phyloP scores from a whole-genome alignment of 805 yeast genomes.

The Yarrowia hollandica region DNA sequence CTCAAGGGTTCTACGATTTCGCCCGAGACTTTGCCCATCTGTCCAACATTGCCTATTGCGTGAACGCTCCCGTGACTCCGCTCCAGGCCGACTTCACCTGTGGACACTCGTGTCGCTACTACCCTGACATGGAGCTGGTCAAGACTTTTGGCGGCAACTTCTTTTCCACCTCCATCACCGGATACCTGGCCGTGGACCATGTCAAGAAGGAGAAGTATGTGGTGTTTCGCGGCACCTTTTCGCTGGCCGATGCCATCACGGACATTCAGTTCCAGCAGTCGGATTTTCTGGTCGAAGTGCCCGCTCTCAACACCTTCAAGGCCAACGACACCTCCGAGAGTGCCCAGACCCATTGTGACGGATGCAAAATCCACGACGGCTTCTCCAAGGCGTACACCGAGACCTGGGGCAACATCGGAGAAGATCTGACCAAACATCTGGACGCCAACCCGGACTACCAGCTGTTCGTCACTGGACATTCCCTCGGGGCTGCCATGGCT shows the following conservation, averaged over 20 bases:
- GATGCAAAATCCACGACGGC: slow-evolving; percentile 15
- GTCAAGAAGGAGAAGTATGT: slow-evolving; percentile 17
- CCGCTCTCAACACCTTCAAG: not conserved
- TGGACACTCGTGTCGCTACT: not conserved
- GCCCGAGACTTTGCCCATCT: slow-evolving; percentile 11
- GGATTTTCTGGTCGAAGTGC: not conserved
- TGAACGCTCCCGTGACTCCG: not conserved
- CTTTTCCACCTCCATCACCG: not conserved
- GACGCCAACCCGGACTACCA: not conserved
- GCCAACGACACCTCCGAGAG: not conserved
- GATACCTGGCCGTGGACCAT: slow-evolving; percentile 5
- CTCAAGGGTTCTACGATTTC: slow-evolving; percentile 2
- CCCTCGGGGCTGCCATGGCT: slow-evolving; percentile 6
- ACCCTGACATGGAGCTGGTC: slow-evolving; percentile 3
- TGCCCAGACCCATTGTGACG: not conserved
- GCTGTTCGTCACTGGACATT: not conserved
- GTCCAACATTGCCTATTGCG: slow-evolving; percentile 17
- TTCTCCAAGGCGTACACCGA: not conserved
- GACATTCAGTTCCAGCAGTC: slow-evolving; percentile 7
- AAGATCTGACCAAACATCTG: not conserved
- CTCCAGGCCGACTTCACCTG: not conserved
- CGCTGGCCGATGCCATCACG: not conserved
- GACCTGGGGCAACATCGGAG: slow-evolving; percentile 7
- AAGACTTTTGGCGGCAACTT: slow-evolving; percentile 7
- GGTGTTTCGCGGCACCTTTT: slow-evolving; percentile 8